Evolutionary conservation across 2,329 filamentous ascomycete genomes (phyloP).

Genomic region (Apiospora pterosperma): DNA sequence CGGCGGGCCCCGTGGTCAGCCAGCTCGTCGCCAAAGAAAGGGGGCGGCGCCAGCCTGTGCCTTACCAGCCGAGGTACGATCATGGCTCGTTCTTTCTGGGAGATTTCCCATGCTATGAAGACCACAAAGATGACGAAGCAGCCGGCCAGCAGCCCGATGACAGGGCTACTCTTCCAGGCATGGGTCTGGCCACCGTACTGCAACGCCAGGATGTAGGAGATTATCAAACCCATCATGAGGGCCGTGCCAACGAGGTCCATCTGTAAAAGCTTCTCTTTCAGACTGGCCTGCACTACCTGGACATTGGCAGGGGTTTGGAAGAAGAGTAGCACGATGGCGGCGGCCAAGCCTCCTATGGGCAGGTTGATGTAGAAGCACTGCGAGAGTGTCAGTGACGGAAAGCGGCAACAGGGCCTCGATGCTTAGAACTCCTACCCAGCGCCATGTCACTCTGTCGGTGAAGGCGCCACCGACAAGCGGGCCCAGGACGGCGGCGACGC

Average conservation of each 20-base stretch:
- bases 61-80: conserved; percentile 30
- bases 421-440: conserved; percentile 38
- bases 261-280: conserved; percentile 9
- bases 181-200: conserved; percentile 36
- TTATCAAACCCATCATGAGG: conserved; percentile 20
- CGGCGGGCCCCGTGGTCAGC: conserved; percentile 30
- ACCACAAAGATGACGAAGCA: conserved; percentile 20
- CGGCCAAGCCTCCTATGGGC: conserved; percentile 11
- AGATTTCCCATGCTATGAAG: conserved; percentile 18
- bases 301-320: not conserved
- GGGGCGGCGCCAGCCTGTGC: conserved; percentile 36
- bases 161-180: conserved; percentile 26
- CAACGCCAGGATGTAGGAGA: conserved; percentile 36
- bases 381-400: not conserved
- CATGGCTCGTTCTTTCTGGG: conserved; percentile 13
- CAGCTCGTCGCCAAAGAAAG: conserved; percentile 23
- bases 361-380: conserved; percentile 18
- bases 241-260: conserved; percentile 12
- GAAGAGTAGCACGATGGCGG: conserved; percentile 7
- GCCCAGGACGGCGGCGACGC: conserved; percentile 46
- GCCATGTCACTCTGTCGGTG: conserved; percentile 45
- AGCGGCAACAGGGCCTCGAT: not conserved
- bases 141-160: conserved; percentile 30
- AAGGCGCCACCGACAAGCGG: conserved; percentile 49
- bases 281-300: not conserved